A percentile compares a stretch with the other conserved stretches of the same genome.
Evolutionary conservation across 306 rosid genomes (phyloP).

Genomic region (Pachyrhizus erosus): DNA sequence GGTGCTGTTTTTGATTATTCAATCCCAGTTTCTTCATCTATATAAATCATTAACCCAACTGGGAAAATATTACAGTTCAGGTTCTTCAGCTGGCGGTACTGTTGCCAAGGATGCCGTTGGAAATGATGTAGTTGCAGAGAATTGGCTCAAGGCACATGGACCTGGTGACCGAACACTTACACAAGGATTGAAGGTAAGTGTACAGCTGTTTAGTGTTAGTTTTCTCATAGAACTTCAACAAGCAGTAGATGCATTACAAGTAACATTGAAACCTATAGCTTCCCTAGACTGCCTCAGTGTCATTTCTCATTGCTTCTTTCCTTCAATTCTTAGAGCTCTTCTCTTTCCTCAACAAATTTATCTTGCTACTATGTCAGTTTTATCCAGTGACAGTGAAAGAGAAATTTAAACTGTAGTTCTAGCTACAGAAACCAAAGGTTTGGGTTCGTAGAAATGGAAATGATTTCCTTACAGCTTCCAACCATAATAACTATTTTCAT

Average conservation of each 20-base stretch:
- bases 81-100: slow-evolving; percentile 64
- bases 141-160: slow-evolving; percentile 89
- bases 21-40: slow-evolving; percentile 18
- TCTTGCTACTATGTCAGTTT: background rate
- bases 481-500: background rate
- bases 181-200: slow-evolving; percentile 83
- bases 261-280: slow-evolving; percentile 10
- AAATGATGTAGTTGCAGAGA: slow-evolving; percentile 74
- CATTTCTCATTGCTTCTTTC: background rate
- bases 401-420: background rate
- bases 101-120: slow-evolving; percentile 92
- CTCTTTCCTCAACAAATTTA: background rate
- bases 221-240: background rate
- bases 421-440: background rate
- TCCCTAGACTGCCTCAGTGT: background rate
- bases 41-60: background rate
- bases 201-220: background rate
- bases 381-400: background rate
- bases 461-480: background rate
- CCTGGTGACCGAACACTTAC: slow-evolving; percentile 94
- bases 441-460: slow-evolving; percentile 5
- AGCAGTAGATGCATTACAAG: background rate
- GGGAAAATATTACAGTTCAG: slow-evolving; percentile 56
- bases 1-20: slow-evolving; percentile 31
- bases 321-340: slow-evolving; percentile 3